These are phyloP conservation scores for Pelargonium australe DNA, from an alignment of 441 rosid genomes.

Conservation along the genomic window DNA sequence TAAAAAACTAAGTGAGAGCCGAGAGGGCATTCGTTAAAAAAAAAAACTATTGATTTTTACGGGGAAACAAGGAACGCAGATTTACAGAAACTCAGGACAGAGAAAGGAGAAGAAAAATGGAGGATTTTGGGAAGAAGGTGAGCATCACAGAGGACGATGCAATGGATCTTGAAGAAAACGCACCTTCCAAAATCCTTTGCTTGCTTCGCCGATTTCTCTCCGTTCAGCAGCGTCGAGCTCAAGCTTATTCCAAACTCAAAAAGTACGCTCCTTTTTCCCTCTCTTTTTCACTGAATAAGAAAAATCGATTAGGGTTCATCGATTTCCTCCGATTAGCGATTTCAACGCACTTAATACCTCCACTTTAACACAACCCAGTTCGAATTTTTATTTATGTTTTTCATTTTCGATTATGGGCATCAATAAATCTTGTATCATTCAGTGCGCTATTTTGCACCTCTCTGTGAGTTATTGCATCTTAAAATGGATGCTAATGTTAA, in stretches of 20 bases:
- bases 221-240: slow-evolving; percentile 81
- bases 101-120: slow-evolving; percentile 28
- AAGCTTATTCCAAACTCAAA: slow-evolving; percentile 74
- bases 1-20: too few species aligned
- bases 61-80: not conserved
- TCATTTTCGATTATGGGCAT: not conserved
- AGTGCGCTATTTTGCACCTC: not conserved
- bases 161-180: slow-evolving; percentile 25
- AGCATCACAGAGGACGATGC: slow-evolving; percentile 31
- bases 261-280: slow-evolving; percentile 25
- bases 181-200: slow-evolving; percentile 28
- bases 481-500: too few species aligned
- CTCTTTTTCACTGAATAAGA: not conserved
- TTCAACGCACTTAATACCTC: not conserved
- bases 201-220: slow-evolving; percentile 59
- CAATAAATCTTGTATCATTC: not conserved
- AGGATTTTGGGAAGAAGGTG: slow-evolving; percentile 72
- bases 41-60: too few species aligned
- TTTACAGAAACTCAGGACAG: not conserved
- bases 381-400: not conserved
- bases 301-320: not conserved
- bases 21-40: too few species aligned
- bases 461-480: not conserved
- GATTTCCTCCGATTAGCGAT: not conserved
- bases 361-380: not conserved